Percentiles rank a stretch among this genome's conserved stretches.
Evolutionary conservation across 371 early-diverging fungal genomes (phyloP).

Genomic region (Mucor sp.): DNA sequence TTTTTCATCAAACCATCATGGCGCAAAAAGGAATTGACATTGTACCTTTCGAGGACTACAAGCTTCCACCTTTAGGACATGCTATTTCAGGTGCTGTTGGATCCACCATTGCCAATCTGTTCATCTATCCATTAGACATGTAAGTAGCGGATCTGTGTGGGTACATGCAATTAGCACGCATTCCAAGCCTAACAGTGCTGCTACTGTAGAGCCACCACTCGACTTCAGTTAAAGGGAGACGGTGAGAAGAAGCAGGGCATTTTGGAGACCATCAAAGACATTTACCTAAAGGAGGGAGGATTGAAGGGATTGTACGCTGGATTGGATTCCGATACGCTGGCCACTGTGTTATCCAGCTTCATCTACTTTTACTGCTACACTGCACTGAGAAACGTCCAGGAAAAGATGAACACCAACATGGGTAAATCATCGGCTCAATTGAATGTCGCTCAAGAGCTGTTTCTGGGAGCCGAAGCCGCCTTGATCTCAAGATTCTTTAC

Average conservation of each 20-base stretch:
- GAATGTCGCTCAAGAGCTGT: conserved; percentile 58
- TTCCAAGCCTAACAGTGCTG: neutral
- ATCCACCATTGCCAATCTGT: conserved; percentile 56
- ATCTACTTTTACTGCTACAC: conserved; percentile 67
- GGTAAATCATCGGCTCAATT: conserved; percentile 46
- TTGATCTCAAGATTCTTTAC: conserved; percentile 62
- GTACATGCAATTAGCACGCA: neutral
- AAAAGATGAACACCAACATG: conserved; percentile 42
- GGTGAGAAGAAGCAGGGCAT: conserved; percentile 28
- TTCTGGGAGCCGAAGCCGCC: conserved; percentile 65
- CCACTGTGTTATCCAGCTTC: conserved; percentile 61
- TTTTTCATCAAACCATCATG: neutral
- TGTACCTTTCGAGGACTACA: conserved; percentile 54
- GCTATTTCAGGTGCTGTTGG: conserved; percentile 65
- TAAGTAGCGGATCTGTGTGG: conserved; percentile 13
- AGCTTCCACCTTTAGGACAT: conserved; percentile 61
- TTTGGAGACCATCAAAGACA: conserved; percentile 43
- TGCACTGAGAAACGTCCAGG: conserved; percentile 57
- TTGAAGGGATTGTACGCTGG: conserved; percentile 58
- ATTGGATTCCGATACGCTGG: conserved; percentile 57
- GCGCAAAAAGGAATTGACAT: conserved; percentile 1
- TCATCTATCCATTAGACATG: conserved; percentile 68
- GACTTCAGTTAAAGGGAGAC: conserved; percentile 39
- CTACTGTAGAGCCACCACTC: conserved; percentile 39
- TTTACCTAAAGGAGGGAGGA: conserved; percentile 55